Evolutionary conservation across 352 stramenopile species (phyloP).

Genomic region (Phytophthora hibernalis): DNA sequence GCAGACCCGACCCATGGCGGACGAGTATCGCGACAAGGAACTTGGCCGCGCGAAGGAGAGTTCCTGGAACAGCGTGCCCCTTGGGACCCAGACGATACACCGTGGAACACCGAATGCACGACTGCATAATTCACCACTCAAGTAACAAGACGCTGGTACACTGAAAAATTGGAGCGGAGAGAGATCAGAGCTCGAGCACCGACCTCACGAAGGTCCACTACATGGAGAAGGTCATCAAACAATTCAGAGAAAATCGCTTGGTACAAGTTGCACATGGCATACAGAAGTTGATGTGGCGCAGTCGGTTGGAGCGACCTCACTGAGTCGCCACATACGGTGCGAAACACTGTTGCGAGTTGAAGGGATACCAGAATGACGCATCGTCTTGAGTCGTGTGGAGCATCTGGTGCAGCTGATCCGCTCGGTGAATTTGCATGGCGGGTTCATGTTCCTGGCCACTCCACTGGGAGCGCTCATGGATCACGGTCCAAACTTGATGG

Average conservation of each 20-base stretch:
- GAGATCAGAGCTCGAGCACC: not conserved
- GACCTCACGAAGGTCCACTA: not conserved
- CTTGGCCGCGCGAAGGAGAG: not conserved
- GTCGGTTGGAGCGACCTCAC: not conserved
- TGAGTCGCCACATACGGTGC: not conserved
- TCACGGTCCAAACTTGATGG: not conserved
- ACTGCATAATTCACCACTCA: constrained; percentile 2
- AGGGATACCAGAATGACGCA: not conserved
- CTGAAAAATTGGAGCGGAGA: not conserved
- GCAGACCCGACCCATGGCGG: not conserved
- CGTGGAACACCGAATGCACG: not conserved
- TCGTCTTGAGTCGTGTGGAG: constrained; percentile 5
- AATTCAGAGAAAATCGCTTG: not conserved
- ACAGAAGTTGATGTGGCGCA: not conserved
- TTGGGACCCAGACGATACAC: not conserved
- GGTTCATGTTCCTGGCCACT: not conserved
- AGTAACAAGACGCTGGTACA: not conserved
- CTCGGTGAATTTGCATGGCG: not conserved
- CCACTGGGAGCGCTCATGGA: not conserved
- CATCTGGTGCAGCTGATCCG: constrained; percentile 6
- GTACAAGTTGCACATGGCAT: constrained; percentile 8
- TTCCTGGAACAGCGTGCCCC: not conserved
- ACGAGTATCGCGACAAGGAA: not conserved
- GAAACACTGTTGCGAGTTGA: not conserved
- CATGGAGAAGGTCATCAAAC: not conserved